A percentile compares a stretch with the other conserved stretches of the same genome.
Conservation (phyloP, 2,329 filamentous ascomycete genomes). For the Drechslerella dactyloides region DNA sequence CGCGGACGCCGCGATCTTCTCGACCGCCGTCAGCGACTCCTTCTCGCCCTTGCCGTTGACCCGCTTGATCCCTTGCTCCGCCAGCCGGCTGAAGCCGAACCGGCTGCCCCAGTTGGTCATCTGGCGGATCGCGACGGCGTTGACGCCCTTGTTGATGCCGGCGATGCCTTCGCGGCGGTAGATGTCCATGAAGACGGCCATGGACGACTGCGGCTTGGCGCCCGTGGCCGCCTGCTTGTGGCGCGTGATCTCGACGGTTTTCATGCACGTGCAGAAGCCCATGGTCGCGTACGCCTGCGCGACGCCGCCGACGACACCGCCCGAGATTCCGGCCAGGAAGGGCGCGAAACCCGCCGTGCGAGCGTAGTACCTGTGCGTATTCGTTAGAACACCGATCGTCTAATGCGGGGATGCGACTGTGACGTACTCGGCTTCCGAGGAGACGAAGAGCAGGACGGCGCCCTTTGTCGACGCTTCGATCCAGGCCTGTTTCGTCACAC, state of each 20-base stretch:
- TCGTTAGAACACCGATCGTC: slow-evolving; percentile 32
- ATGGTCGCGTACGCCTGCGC: slow-evolving; percentile 99
- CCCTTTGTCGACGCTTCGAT: slow-evolving; percentile 99
- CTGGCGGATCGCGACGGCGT: slow-evolving; percentile 96
- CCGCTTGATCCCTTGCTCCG: slow-evolving; percentile 84
- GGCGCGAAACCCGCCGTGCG: slow-evolving; percentile 80
- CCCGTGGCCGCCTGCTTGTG: slow-evolving; percentile 88
- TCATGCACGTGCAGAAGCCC: slow-evolving; percentile 99
- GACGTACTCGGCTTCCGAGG: slow-evolving; percentile 82
- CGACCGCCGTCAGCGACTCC: slow-evolving; percentile 76
- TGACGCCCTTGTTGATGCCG: slow-evolving; percentile 98
- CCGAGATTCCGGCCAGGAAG: slow-evolving; percentile 85
- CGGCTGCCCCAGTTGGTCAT: slow-evolving; percentile 99
- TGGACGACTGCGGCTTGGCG: slow-evolving; percentile 85
- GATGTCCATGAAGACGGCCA: slow-evolving; percentile 95
- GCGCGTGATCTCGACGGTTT: slow-evolving; percentile 99
- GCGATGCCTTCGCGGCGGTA: slow-evolving; percentile 91
- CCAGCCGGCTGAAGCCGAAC: slow-evolving; percentile 90
- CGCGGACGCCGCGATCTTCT: slow-evolving; percentile 87
- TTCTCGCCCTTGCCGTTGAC: slow-evolving; percentile 77
- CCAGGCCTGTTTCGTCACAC: slow-evolving; percentile 69
- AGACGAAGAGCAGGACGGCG: slow-evolving; percentile 97
- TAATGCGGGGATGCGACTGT: not conserved
- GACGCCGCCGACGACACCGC: slow-evolving; percentile 91
- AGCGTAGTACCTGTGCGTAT: slow-evolving; percentile 71